Base-by-base conservation (phyloP, 176 grass and related monocot genomes). In the Tillandsia leiboldiana region DNA sequence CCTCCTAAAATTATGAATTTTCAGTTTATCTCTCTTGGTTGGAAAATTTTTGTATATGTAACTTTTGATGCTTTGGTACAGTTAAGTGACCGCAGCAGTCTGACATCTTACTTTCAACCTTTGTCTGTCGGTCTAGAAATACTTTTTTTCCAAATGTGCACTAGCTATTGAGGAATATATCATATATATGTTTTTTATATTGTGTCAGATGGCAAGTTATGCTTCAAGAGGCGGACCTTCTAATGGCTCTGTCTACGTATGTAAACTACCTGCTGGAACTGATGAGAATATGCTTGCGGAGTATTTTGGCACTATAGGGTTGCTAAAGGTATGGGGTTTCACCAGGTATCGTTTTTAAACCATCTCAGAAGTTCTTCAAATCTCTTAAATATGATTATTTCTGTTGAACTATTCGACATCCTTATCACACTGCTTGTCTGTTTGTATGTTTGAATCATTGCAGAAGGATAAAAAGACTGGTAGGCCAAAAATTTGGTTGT, bases 391-490 rank as follows among this genome's bases (percentile, higher is more conserved):
- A 42, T 42, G 33, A 42, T 42, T 51, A 9, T 20, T 26, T 9
- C 1, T 54, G 48, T 20, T 74, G 47, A 26, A 26, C 13, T 50
- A 50, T 1, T 13, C 42, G 0, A 52, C 9, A 27, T 11, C 48
- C 26, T 63, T 14, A 22, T 63, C 14, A 3, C 18, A 48, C 3
- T 42, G 33, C 33, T 63, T 63, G 18, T 48, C 33, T 42, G 33
- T 33, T 49, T 73, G 8, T 50, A n/a, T 53, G 3, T 53, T 74
- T 29, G 65, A 74, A 76, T 53, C n/a, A 65, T 28, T n/a, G 66
- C 79, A 97, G 93, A 97, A 92, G 73, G 89, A 97, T 63, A 97
- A 97, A 79, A 87, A 89, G 69, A 97, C 86, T 49, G 92, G 92
- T 9, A 81, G 75, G 0, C 89, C 94, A 20, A 97, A 90, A 83